A percentile compares a stretch with the other conserved stretches of the same genome.
phyloP scores from a whole-genome alignment of 768 basidiomycete species.

The Pleurotus tuoliensis region DNA sequence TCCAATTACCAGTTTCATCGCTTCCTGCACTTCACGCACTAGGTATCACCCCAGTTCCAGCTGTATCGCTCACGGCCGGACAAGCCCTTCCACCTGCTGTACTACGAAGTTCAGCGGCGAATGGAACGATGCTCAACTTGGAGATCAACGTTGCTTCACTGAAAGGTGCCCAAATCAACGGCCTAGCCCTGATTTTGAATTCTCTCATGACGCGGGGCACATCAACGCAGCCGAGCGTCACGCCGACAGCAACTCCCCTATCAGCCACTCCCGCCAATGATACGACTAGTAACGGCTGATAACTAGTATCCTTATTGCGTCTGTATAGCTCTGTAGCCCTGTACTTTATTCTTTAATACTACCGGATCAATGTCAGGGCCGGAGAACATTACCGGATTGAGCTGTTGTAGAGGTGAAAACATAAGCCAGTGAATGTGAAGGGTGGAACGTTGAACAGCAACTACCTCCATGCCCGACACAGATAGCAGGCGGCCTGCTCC shows the following conservation, averaged over 20 bases:
- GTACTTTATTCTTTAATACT: too few species aligned
- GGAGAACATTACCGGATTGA: too few species aligned
- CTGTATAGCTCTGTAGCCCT: too few species aligned
- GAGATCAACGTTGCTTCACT: constrained; percentile 77
- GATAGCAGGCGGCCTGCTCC: constrained; percentile 3
- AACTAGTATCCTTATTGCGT: too few species aligned
- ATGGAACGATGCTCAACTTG: constrained; percentile 68
- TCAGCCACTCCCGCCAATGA: not conserved
- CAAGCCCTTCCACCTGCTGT: constrained; percentile 75
- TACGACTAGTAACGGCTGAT: not conserved
- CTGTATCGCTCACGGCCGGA: constrained; percentile 42
- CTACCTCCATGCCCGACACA: not conserved
- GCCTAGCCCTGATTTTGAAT: constrained; percentile 67
- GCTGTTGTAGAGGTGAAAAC: too few species aligned
- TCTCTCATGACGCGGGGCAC: constrained; percentile 52
- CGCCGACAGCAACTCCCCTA: not conserved
- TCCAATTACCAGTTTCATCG: constrained; percentile 67
- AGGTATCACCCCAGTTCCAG: constrained; percentile 70
- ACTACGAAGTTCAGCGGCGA: constrained; percentile 63
- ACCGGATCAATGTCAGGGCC: too few species aligned
- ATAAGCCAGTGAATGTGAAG: too few species aligned
- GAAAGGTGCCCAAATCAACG: constrained; percentile 74
- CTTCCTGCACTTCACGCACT: constrained; percentile 63
- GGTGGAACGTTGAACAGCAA: not conserved
- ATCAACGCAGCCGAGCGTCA: not conserved